These are phyloP conservation scores for Ophiostoma quercus DNA, from an alignment of 2,329 filamentous ascomycete species.

Conservation along the genomic window DNA sequence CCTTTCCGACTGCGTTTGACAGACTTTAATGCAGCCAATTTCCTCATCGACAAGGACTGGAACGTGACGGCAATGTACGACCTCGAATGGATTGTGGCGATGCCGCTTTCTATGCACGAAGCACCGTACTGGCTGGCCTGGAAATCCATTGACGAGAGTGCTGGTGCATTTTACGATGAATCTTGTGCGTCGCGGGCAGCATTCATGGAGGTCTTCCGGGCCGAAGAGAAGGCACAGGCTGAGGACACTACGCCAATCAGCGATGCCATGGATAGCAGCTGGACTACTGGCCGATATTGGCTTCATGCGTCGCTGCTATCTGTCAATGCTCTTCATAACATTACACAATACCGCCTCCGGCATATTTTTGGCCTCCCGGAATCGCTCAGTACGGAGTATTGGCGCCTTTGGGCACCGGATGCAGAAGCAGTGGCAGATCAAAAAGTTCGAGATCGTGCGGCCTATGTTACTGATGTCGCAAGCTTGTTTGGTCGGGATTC, in stretches of 20 bases:
- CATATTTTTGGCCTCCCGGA: too few relatives aligned
- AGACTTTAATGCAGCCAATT: conserved; percentile 32
- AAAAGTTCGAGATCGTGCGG: too few relatives aligned
- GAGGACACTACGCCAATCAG: neutral
- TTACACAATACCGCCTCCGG: too few relatives aligned
- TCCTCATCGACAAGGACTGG: conserved; percentile 34
- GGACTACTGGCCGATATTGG: neutral
- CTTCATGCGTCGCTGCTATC: neutral
- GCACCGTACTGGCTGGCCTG: conserved; percentile 33
- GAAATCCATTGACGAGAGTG: conserved; percentile 22
- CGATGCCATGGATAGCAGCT: conserved; percentile 8
- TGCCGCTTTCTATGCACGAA: conserved; percentile 30
- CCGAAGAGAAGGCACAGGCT: neutral
- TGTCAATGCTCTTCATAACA: neutral
- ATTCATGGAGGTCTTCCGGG: neutral
- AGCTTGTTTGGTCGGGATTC: too few relatives aligned
- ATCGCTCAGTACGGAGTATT: too few relatives aligned
- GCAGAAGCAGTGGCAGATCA: too few relatives aligned
- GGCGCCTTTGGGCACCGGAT: too few relatives aligned
- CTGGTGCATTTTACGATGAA: too few relatives aligned
- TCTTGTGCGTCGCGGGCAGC: neutral
- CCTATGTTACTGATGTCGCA: too few relatives aligned
- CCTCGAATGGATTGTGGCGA: conserved; percentile 33
- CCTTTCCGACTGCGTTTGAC: conserved; percentile 30
- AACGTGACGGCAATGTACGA: conserved; percentile 34